These are phyloP conservation scores for Prosopis cineraria DNA, from an alignment of 306 rosid genomes.

Conservation along the genomic window DNA sequence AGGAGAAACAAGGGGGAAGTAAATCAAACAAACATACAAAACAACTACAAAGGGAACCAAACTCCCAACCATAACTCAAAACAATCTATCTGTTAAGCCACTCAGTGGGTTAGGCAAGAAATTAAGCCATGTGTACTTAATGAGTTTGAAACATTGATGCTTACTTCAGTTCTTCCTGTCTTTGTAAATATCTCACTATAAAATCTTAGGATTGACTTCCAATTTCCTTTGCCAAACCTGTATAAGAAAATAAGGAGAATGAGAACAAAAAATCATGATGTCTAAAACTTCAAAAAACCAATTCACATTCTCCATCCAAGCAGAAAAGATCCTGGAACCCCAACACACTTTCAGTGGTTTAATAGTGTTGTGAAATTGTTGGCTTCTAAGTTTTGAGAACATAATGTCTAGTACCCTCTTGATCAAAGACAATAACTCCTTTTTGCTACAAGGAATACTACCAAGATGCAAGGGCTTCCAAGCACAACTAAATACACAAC, in stretches of 20 bases:
- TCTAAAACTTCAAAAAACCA: constrained; percentile 16
- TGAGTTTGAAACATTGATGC: neutral
- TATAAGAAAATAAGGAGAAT: constrained; percentile 32
- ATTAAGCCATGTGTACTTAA: neutral
- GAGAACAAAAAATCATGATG: constrained; percentile 17
- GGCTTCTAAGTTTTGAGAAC: neutral
- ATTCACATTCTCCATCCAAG: neutral
- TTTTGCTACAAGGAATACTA: neutral
- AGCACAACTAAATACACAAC: constrained; percentile 15
- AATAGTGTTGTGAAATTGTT: neutral
- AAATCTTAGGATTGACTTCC: constrained; percentile 60
- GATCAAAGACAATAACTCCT: neutral
- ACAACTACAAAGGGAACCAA: neutral
- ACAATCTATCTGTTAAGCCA: neutral
- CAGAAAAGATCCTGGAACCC: neutral
- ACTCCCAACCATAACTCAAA: neutral
- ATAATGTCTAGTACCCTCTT: neutral
- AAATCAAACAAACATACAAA: neutral
- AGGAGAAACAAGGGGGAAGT: neutral
- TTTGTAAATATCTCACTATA: constrained; percentile 55
- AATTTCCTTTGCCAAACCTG: constrained; percentile 82
- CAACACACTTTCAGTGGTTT: neutral
- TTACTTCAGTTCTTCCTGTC: constrained; percentile 63
- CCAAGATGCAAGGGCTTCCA: neutral
- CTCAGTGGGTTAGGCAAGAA: neutral